A percentile compares a stretch with the other conserved stretches of the same genome.
These are phyloP conservation scores for Capsicum baccatum DNA, from an alignment of 257 asterid genomes.

Conservation along the genomic window DNA sequence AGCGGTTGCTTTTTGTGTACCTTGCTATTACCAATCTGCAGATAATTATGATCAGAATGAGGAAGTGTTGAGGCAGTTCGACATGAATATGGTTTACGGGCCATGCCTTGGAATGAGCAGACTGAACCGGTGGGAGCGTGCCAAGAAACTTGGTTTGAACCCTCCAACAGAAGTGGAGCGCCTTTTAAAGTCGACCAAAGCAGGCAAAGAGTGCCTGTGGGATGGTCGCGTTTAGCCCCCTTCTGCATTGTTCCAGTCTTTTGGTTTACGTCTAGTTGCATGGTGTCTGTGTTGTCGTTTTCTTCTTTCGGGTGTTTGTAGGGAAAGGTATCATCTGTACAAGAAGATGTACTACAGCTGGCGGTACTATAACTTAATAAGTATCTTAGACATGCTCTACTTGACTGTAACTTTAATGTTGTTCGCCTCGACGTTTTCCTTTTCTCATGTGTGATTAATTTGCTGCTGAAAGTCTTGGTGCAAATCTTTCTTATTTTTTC, in stretches of 20 bases:
- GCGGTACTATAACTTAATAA: not conserved
- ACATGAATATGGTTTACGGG: conserved; percentile 41
- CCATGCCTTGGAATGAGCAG: conserved; percentile 45
- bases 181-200: conserved; percentile 28
- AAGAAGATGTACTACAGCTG: conserved; percentile 23
- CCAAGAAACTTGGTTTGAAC: conserved; percentile 36
- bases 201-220: conserved; percentile 30
- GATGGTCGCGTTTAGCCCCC: conserved; percentile 20
- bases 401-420: conserved; percentile 9
- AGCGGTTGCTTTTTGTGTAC: not conserved
- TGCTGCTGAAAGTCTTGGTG: not conserved
- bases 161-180: conserved; percentile 36
- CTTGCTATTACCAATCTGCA: conserved; percentile 2
- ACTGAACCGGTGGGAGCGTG: conserved; percentile 41
- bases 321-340: not conserved
- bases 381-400: not conserved
- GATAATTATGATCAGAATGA: conserved; percentile 38
- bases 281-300: not conserved
- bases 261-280: not conserved
- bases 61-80: conserved; percentile 41
- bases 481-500: not conserved
- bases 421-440: not conserved
- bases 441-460: not conserved
- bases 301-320: not conserved
- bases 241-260: not conserved